Conservation (phyloP, 805 yeast species). For the Yarrowia bubula region DNA sequence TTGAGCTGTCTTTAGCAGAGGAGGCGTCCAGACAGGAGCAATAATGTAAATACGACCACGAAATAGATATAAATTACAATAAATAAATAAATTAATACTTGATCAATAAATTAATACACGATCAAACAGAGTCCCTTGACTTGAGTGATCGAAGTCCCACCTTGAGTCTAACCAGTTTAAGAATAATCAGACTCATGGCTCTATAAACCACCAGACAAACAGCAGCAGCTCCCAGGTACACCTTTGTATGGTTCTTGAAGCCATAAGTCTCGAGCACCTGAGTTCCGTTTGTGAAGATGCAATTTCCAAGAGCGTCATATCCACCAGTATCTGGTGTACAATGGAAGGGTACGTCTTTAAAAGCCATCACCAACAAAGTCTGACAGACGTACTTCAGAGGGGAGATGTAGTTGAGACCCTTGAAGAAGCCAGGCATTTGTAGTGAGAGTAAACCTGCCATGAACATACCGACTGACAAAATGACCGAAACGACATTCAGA, state of each 20-base stretch:
- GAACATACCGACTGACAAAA: slow-evolving; percentile 68
- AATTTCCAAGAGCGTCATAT: slow-evolving; percentile 40
- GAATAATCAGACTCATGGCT: slow-evolving; percentile 32
- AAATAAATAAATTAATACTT: background rate
- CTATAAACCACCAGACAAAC: slow-evolving; percentile 36
- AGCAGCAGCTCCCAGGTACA: slow-evolving; percentile 33
- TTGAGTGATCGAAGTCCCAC: slow-evolving; percentile 29
- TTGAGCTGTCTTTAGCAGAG: slow-evolving; percentile 31
- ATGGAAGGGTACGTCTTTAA: slow-evolving; percentile 27
- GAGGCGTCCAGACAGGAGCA: slow-evolving; percentile 11
- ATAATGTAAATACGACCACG: background rate
- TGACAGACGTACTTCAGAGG: slow-evolving; percentile 64
- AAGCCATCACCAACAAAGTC: background rate
- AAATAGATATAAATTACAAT: background rate
- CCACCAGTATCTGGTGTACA: slow-evolving; percentile 28
- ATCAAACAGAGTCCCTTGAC: background rate
- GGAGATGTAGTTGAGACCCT: slow-evolving; percentile 70
- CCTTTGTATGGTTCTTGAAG: slow-evolving; percentile 36
- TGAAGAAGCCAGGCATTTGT: slow-evolving; percentile 65
- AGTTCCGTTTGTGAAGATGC: slow-evolving; percentile 53
- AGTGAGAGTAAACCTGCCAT: slow-evolving; percentile 86
- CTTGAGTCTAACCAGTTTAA: slow-evolving; percentile 34
- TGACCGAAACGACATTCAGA: slow-evolving; percentile 63
- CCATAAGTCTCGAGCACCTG: slow-evolving; percentile 56
- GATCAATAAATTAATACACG: background rate